Conservation (phyloP, 352 stramenopile species). For the Globisporangium emineosum region DNA sequence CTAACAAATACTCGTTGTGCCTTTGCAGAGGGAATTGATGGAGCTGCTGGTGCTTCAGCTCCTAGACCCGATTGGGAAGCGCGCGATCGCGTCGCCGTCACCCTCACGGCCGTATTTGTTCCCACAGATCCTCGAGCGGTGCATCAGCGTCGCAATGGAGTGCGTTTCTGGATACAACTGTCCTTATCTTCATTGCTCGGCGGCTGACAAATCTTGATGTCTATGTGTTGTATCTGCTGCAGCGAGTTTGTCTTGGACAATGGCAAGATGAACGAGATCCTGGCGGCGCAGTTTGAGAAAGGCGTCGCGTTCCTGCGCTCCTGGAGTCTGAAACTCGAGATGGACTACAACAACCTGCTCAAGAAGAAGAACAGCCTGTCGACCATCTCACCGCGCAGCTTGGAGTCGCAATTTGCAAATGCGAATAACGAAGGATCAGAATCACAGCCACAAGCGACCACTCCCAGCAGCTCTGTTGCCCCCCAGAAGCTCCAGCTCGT, state of each 20-base stretch:
- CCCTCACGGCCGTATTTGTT: constrained; percentile 40
- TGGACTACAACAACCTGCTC: constrained; percentile 37
- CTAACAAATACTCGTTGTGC: background rate
- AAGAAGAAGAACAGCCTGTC: background rate
- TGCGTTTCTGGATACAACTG: constrained; percentile 18
- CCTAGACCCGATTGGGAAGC: constrained; percentile 41
- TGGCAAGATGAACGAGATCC: constrained; percentile 41
- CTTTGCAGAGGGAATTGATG: constrained; percentile 43
- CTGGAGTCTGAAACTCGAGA: constrained; percentile 46
- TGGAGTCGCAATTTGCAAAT: background rate
- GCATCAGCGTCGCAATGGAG: constrained; percentile 53
- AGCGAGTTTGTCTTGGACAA: constrained; percentile 44
- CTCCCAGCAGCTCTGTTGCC: background rate
- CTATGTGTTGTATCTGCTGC: background rate
- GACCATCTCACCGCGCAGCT: background rate
- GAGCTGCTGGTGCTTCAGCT: constrained; percentile 48
- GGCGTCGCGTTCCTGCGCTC: constrained; percentile 40
- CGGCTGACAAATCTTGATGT: background rate
- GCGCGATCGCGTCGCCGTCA: constrained; percentile 39
- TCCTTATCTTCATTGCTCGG: background rate
- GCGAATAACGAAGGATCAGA: background rate
- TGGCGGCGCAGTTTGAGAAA: constrained; percentile 45
- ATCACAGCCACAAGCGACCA: background rate
- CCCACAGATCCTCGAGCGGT: constrained; percentile 50
- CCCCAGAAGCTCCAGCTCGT: constrained; percentile 8